These are phyloP conservation scores for Suillus lakei DNA, from an alignment of 768 basidiomycete species.

Conservation along the genomic window DNA sequence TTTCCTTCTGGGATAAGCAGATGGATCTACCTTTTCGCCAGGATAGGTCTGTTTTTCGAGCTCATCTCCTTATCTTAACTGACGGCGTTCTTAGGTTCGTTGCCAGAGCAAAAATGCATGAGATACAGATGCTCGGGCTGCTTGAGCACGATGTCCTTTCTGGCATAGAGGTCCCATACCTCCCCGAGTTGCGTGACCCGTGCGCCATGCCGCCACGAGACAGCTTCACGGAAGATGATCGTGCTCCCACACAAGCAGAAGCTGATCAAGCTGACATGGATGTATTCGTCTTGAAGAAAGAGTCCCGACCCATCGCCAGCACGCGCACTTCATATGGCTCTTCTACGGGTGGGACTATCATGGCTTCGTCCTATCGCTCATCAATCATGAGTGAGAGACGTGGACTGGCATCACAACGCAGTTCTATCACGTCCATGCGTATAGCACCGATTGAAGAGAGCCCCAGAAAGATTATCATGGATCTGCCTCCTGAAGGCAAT, in stretches of 20 bases:
- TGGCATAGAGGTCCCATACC: slow-evolving; percentile 84
- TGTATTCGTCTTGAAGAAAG: slow-evolving; percentile 59
- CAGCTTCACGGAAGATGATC: slow-evolving; percentile 39
- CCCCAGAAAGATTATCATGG: slow-evolving; percentile 52
- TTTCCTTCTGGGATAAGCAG: slow-evolving; percentile 87
- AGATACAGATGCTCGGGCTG: slow-evolving; percentile 93
- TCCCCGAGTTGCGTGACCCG: slow-evolving; percentile 50
- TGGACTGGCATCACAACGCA: slow-evolving; percentile 47
- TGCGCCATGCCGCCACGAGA: slow-evolving; percentile 39
- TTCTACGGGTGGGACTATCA: slow-evolving; percentile 41
- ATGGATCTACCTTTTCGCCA: slow-evolving; percentile 82
- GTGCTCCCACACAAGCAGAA: slow-evolving; percentile 51
- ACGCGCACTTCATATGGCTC: slow-evolving; percentile 47
- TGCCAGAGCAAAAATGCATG: slow-evolving; percentile 95
- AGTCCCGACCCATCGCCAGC: slow-evolving; percentile 34
- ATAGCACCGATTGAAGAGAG: slow-evolving; percentile 78
- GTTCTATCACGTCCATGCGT: slow-evolving; percentile 48
- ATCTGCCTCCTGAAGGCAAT: slow-evolving; percentile 53
- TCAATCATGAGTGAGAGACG: slow-evolving; percentile 44
- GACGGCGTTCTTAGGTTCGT: slow-evolving; percentile 67
- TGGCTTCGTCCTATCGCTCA: slow-evolving; percentile 41
- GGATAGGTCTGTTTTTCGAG: slow-evolving; percentile 58
- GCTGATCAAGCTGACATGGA: slow-evolving; percentile 79
- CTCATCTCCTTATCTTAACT: slow-evolving; percentile 5
- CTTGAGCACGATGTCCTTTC: slow-evolving; percentile 91